Base-by-base conservation (phyloP, 169 alveolate genomes). In the Eimeria acervulina region DNA sequence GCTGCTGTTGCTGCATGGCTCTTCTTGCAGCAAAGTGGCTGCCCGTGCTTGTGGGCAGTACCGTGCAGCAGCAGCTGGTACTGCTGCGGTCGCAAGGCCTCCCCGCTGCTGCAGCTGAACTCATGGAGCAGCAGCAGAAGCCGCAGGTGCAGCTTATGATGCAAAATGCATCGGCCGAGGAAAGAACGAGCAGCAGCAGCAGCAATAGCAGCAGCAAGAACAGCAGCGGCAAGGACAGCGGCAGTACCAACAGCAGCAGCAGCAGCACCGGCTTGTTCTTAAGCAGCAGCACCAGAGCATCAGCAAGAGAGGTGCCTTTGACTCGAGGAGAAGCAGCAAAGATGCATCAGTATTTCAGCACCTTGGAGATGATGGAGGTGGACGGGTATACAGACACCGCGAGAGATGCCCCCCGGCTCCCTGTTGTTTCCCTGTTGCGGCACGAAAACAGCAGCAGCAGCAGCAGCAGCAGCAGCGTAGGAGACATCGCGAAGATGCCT, bases 1-100 rank as follows among this genome's bases (percentile, higher is more conserved):
- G 91, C 91, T 83, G 91, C 91, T 83, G 91, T 74, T 83, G 91
- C 91, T 83, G 74, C 72, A 83, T 52, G 74, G 59, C 38, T 15
- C 36, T 83, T 15, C 72, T n/a, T 28, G 91, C 91, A 52, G 91
- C 68, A 51, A 83, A 83, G 17, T 83, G 91, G 91, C 72, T 83
- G 91, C 91, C 74, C 28, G 42, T 83, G 74, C 72, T 83, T 5
- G 38, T 83, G 1, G 72, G 72, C 74, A 52, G 76, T 33, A 51
- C 55, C 76, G 51, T 31, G 74, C 91, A 83, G 74, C 91, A 83
- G 91, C 91, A 83, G 76, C 76, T 83, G 17, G 47, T 51, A 52
- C 91, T 83, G 76, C 91, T 83, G 91, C 91, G 74, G 33, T 36
- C 72, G 0, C 91, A 83, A 51, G 91, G 91, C 72, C 47, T 83